Evolutionary conservation across 2,329 filamentous ascomycete genomes (phyloP), one percentile per base, ranked within the genome.

Genomic region (Colletotrichum limetticola): DNA sequence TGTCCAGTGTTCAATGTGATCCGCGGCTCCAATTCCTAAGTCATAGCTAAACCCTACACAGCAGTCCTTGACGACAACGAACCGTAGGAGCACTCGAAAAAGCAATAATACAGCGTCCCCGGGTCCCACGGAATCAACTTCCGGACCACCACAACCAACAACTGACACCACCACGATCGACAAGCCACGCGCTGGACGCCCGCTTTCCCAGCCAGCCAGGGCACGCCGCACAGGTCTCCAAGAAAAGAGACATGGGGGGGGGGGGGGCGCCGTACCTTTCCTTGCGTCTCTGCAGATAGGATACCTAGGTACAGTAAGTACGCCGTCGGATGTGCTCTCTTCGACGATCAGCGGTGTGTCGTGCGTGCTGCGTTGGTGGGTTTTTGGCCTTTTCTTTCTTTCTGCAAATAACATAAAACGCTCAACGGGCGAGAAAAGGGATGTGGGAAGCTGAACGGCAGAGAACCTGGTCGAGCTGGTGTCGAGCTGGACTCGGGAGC

Each of bases 101-200:
- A 72, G 71, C 59, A 72, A 72, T 9, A 37, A 60, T 65, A 30
- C 16, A 30, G 56, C 60, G 71, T 42, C 37, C 37, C 60, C 71
- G 71, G 70, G 60, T 35, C 24, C 42, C 24, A 32, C 55, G 71
- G 55, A 60, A 56, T 46, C 16, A 22, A 22, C 35, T 49, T 65
- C 71, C 71, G 71, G 55, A 19, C 37, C 6, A 8, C 37, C 37
- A 42, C 37, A 5, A 42, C 37, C 37, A 42, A 42, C 37, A 16
- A 42, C 37, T 42, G 37, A 42, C 37, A 42, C 37, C 46, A 57
- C 22, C 53, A 57, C 60, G 60, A 66, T 72, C 71, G 56, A 65
- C 71, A 66, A 22, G 28, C 66, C 70, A 66, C 61, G 60, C 70
- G 66, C 61, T 60, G 60, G 60, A 65, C 46, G 65, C 65, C 24